Evolutionary conservation across 2,329 filamentous ascomycete genomes (phyloP).

Genomic region (Trichoderma arundinaceum): DNA sequence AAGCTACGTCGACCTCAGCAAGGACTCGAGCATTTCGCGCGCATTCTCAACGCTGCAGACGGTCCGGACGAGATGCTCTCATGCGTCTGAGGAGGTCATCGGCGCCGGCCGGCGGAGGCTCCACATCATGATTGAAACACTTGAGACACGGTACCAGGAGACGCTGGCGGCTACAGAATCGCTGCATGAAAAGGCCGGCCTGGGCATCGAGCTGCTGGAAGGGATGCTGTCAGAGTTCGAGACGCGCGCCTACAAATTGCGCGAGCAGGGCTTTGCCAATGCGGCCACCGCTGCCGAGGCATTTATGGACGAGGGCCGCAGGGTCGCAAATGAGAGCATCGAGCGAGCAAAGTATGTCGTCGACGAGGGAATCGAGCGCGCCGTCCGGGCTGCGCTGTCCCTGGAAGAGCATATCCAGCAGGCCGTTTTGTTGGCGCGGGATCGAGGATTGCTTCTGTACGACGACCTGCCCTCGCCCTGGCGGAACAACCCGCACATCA

Average conservation of each 20-base stretch:
- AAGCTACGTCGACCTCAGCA: slow-evolving; percentile 79
- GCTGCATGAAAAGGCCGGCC: slow-evolving; percentile 87
- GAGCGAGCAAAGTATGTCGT: slow-evolving; percentile 76
- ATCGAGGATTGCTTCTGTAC: slow-evolving; percentile 84
- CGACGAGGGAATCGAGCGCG: slow-evolving; percentile 80
- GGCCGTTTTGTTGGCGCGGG: slow-evolving; percentile 75
- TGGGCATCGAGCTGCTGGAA: slow-evolving; percentile 86
- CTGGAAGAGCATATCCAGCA: slow-evolving; percentile 84
- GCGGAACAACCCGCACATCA: slow-evolving; percentile 94
- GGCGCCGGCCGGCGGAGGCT: slow-evolving; percentile 84
- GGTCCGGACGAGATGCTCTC: slow-evolving; percentile 85
- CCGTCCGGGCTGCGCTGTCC: slow-evolving; percentile 79
- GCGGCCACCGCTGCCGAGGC: slow-evolving; percentile 70
- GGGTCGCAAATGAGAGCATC: slow-evolving; percentile 80
- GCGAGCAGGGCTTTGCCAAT: slow-evolving; percentile 73
- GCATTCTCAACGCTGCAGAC: slow-evolving; percentile 86
- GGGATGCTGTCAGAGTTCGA: slow-evolving; percentile 86
- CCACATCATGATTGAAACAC: slow-evolving; percentile 87
- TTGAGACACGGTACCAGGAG: slow-evolving; percentile 87
- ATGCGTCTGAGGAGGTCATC: slow-evolving; percentile 87
- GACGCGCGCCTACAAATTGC: slow-evolving; percentile 76
- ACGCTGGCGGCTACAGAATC: slow-evolving; percentile 84
- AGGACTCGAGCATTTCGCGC: slow-evolving; percentile 82
- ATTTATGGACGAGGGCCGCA: slow-evolving; percentile 77
- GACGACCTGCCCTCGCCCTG: slow-evolving; percentile 90